These are phyloP conservation scores for Lactarius hengduanensis DNA, from an alignment of 768 basidiomycete genomes.

Conservation along the genomic window DNA sequence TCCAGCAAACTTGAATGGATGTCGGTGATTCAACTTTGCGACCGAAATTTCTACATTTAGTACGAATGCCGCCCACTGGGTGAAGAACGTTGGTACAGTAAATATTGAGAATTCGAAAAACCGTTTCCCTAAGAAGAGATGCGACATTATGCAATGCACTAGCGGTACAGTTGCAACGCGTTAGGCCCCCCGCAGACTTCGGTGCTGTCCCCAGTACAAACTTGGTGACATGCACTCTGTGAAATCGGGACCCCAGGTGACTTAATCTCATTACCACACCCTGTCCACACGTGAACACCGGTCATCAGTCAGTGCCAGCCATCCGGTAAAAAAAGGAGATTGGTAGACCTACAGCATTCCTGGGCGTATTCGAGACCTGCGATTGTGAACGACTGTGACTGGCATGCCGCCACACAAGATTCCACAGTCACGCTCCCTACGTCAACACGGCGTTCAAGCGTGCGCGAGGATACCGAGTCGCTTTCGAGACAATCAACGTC, in stretches of 20 bases:
- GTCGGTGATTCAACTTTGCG: too few relatives aligned
- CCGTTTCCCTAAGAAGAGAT: too few relatives aligned
- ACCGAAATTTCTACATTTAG: too few relatives aligned
- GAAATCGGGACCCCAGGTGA: neutral
- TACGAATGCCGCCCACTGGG: too few relatives aligned
- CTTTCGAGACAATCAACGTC: neutral
- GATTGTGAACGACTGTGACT: neutral
- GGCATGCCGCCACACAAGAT: conserved; percentile 2
- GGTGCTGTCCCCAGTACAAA: neutral
- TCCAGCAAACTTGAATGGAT: too few relatives aligned
- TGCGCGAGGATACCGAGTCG: conserved; percentile 7
- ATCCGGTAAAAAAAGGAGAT: neutral
- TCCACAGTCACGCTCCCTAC: conserved; percentile 12
- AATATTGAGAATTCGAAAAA: too few relatives aligned
- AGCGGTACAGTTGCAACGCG: neutral
- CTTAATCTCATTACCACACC: neutral
- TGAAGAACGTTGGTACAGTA: too few relatives aligned
- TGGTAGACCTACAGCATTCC: conserved; percentile 9
- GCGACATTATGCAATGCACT: neutral
- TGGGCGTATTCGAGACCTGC: conserved; percentile 12
- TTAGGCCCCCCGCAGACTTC: conserved; percentile 1
- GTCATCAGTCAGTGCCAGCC: neutral
- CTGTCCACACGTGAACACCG: neutral
- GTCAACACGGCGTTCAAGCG: conserved; percentile 10
- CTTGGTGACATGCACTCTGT: neutral